These are phyloP conservation scores for Phytopythium mirpurense DNA, from an alignment of 352 stramenopile genomes.

Conservation along the genomic window DNA sequence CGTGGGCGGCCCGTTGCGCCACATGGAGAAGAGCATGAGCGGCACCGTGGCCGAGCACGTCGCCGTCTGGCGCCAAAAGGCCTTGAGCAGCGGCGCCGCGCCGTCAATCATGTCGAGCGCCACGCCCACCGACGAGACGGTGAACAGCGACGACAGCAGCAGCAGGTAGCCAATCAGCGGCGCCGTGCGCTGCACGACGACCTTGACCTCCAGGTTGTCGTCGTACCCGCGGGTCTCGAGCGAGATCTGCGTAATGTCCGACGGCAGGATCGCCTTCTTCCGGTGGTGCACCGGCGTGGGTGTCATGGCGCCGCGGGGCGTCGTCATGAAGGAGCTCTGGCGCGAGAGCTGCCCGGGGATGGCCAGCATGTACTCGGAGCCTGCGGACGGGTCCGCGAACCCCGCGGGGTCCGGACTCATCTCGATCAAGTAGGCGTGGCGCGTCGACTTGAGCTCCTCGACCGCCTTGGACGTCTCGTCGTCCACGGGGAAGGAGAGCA, in stretches of 20 bases:
- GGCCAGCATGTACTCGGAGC: slow-evolving; percentile 66
- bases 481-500: slow-evolving; percentile 74
- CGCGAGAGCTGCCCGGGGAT: slow-evolving; percentile 36
- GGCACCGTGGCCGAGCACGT: slow-evolving; percentile 57
- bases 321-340: slow-evolving; percentile 9
- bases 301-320: slow-evolving; percentile 21
- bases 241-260: slow-evolving; percentile 68
- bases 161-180: slow-evolving; percentile 69
- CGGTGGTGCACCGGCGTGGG: slow-evolving; percentile 24
- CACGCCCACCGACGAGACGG: slow-evolving; percentile 71
- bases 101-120: slow-evolving; percentile 61
- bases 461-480: slow-evolving; percentile 54
- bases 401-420: slow-evolving; percentile 55
- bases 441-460: slow-evolving; percentile 41
- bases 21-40: slow-evolving; percentile 35
- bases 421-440: slow-evolving; percentile 75
- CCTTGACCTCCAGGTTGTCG: slow-evolving; percentile 64
- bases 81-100: slow-evolving; percentile 68
- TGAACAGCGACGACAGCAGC: slow-evolving; percentile 61
- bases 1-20: slow-evolving; percentile 22
- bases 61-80: slow-evolving; percentile 80
- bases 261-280: slow-evolving; percentile 44
- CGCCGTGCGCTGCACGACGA: slow-evolving; percentile 60
- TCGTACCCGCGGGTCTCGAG: slow-evolving; percentile 65
- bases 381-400: slow-evolving; percentile 22